Conservation (phyloP, 1,284 basidiomycete genomes). For the Vanrija pseudolonga region DNA sequence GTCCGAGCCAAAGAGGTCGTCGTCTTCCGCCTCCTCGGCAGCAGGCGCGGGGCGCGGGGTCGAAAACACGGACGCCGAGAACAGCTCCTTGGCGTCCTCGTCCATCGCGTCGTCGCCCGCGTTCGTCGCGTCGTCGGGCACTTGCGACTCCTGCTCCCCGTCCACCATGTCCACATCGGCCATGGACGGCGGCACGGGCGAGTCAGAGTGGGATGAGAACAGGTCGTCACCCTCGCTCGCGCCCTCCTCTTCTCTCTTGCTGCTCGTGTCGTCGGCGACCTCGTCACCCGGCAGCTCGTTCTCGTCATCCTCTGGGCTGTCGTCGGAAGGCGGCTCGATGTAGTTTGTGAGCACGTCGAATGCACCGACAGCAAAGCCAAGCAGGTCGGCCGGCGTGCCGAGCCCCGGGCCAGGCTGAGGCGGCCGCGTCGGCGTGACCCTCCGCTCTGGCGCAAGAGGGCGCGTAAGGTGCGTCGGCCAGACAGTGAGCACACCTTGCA, state of each 20-base stretch:
- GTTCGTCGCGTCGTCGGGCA: no score
- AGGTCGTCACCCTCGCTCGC: constrained; percentile 36
- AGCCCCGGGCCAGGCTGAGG: constrained; percentile 2
- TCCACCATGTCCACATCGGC: neutral
- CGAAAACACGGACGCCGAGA: neutral
- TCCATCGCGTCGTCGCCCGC: neutral
- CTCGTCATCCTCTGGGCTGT: constrained; percentile 7
- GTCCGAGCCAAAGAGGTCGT: neutral
- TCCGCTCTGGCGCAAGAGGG: constrained; percentile 2
- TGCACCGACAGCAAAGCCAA: constrained; percentile 25
- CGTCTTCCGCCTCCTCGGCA: neutral
- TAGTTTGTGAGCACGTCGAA: constrained; percentile 35
- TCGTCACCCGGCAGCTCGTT: constrained; percentile 1
- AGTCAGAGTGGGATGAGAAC: constrained; percentile 30
- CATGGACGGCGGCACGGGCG: constrained; percentile 2
- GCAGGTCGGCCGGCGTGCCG: constrained; percentile 20
- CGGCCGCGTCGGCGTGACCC: neutral
- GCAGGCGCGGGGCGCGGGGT: neutral
- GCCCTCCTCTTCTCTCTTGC: constrained; percentile 4
- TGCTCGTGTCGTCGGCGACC: constrained; percentile 15
- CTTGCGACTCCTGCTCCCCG: neutral
- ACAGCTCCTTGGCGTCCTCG: neutral
- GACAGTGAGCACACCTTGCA: constrained; percentile 33
- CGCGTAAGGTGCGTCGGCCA: constrained; percentile 38
- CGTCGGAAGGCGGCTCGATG: constrained; percentile 18